These are phyloP conservation scores for Neoboletus subvelutipes DNA, from an alignment of 768 basidiomycete species.

Conservation along the genomic window DNA sequence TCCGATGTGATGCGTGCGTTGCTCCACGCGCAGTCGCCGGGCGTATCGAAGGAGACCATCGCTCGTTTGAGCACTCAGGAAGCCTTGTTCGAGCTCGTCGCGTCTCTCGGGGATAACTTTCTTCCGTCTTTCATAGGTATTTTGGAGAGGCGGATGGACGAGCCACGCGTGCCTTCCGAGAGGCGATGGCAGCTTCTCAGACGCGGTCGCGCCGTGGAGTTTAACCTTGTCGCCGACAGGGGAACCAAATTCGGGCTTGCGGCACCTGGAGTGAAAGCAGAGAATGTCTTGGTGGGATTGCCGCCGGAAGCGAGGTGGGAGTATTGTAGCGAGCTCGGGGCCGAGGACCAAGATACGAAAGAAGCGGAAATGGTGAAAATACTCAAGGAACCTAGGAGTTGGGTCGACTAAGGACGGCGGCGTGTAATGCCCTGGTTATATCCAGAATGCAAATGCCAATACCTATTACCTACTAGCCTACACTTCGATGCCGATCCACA, in stretches of 20 bases:
- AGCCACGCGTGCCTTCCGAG: slow-evolving; percentile 20
- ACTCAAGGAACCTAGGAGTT: slow-evolving; percentile 33
- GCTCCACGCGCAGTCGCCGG: slow-evolving; percentile 13
- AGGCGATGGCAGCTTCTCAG: slow-evolving; percentile 56
- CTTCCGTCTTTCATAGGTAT: slow-evolving; percentile 48
- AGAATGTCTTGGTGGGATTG: slow-evolving; percentile 65
- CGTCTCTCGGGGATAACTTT: slow-evolving; percentile 43
- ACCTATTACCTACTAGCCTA: too few species aligned
- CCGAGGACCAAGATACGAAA: slow-evolving; percentile 40
- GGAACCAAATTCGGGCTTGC: slow-evolving; percentile 66
- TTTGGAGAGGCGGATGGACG: slow-evolving; percentile 37
- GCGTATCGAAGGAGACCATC: background rate
- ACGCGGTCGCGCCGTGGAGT: slow-evolving; percentile 54
- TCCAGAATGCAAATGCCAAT: too few species aligned
- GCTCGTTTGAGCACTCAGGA: slow-evolving; percentile 27
- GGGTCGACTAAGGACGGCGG: slow-evolving; percentile 6
- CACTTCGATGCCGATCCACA: background rate
- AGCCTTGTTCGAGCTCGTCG: slow-evolving; percentile 46
- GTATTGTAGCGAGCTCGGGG: slow-evolving; percentile 57
- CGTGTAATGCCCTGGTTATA: background rate
- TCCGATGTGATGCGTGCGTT: slow-evolving; percentile 28
- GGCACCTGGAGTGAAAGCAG: slow-evolving; percentile 58
- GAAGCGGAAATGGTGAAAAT: slow-evolving; percentile 54
- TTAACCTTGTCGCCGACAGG: slow-evolving; percentile 67
- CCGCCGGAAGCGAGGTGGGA: slow-evolving; percentile 71